Conservation (phyloP, 441 rosid species). For the Populus hybrid region DNA sequence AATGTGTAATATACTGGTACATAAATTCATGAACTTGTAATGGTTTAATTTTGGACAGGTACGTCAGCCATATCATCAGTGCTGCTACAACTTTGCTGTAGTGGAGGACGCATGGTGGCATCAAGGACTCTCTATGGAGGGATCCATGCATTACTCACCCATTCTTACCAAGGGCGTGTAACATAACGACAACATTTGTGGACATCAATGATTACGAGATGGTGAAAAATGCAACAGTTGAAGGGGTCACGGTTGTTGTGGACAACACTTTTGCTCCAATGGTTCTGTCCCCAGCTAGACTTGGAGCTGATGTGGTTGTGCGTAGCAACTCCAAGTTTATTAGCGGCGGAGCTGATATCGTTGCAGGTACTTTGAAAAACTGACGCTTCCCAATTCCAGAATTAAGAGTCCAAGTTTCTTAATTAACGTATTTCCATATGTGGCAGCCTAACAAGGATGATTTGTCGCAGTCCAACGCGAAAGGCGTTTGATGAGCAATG, state of each 20-base stretch:
- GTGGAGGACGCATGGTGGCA: conserved; percentile 86
- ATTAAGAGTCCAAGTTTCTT: too few relatives aligned
- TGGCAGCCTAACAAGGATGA: too few relatives aligned
- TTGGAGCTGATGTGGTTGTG: conserved; percentile 85
- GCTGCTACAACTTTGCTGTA: conserved; percentile 74
- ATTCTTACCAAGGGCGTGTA: conserved; percentile 66
- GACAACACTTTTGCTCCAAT: conserved; percentile 85
- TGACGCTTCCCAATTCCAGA: too few relatives aligned
- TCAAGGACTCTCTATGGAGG: conserved; percentile 73
- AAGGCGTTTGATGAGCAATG: too few relatives aligned
- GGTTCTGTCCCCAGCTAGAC: conserved; percentile 76
- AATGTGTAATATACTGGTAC: too few relatives aligned
- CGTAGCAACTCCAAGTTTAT: conserved; percentile 84
- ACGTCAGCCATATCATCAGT: conserved; percentile 87
- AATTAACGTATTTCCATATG: too few relatives aligned
- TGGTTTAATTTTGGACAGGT: conserved; percentile 31
- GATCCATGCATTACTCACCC: conserved; percentile 74
- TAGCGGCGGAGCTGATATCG: conserved; percentile 85
- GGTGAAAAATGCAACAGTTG: conserved; percentile 50
- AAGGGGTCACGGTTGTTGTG: conserved; percentile 65
- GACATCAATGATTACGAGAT: conserved; percentile 50
- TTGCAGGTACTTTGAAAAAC: conserved; percentile 62
- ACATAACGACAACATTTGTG: conserved; percentile 72
- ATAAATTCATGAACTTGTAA: too few relatives aligned
- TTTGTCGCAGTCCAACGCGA: too few relatives aligned